Base-by-base conservation (phyloP, 345 rosid species). In the Sonneratia caseolaris region DNA sequence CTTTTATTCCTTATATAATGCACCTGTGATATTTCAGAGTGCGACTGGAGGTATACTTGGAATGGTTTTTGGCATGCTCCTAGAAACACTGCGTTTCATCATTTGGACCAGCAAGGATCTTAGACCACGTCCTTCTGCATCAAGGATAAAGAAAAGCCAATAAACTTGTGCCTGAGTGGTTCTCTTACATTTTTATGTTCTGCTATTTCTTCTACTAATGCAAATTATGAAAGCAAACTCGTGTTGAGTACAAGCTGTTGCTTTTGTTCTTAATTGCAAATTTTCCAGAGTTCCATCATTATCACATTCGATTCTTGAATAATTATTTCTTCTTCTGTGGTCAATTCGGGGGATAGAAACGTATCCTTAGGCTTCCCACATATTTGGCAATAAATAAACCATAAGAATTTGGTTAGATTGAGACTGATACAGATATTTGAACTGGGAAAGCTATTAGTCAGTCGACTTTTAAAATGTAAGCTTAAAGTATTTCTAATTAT, bases 11-110 rank as follows among this genome's bases (percentile, higher is more conserved):
- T 59, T 49, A 51, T 9, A 42, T 9, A 0, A 42, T 4, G 45
- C 5, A 3, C 15, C 43, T 71, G 24, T 56, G 38, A 35, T 7
- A 53, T 79, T 78, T 47, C 85, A 90, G 99, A 90, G 87, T 81
- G 95, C 96, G 67, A 91, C 95, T 75, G 98, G 98, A 78, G 98
- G 97, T 64, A 87, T 94, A 75, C 91, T 94, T 72, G 97, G 96
- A 71, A 73, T 94, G 76, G 98, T 94, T 76, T 47, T 76, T 12
- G 96, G 86, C 43, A 94, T 94, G 98, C 95, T 94, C 38, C 85
- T 94, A 37, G 98, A 94, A 76, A 94, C 96, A 4, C 84, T 94
- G 79, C 86, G 91, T 59, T 94, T 91, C 82, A 87, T 94, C 10
- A 88, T 94, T 18, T 86, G 87, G 81, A 87, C 86, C 32, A 78